phyloP scores from a whole-genome alignment of 805 yeast genomes.

The Lipomyces sp. region DNA sequence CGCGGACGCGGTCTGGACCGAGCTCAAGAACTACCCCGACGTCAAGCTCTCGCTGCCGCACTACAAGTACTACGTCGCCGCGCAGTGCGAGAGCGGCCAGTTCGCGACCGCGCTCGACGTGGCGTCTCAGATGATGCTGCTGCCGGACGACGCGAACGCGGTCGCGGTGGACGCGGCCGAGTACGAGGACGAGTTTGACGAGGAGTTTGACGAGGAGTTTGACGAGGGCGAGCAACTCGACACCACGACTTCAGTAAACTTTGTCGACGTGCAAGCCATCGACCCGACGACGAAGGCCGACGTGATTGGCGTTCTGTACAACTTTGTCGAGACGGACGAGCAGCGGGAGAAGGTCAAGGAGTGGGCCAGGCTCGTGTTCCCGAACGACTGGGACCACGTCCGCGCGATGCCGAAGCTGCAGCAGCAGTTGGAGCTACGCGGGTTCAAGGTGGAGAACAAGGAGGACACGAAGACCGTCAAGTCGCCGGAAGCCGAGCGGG shows the following conservation, averaged over 20 bases:
- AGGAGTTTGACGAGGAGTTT: too few relatives aligned
- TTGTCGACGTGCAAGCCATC: not conserved
- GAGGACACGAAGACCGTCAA: not conserved
- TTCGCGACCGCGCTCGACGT: conserved; percentile 54
- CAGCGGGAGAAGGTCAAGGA: conserved; percentile 31
- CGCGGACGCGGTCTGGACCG: conserved; percentile 61
- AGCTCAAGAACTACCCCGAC: conserved; percentile 47
- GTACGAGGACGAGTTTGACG: too few relatives aligned
- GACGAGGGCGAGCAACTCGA: too few relatives aligned
- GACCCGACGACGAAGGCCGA: conserved; percentile 36
- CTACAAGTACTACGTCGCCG: conserved; percentile 59
- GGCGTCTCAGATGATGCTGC: conserved; percentile 47
- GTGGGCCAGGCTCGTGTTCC: conserved; percentile 29
- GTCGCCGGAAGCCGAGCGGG: too few relatives aligned
- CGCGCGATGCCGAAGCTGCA: conserved; percentile 4
- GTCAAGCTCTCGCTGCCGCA: conserved; percentile 53
- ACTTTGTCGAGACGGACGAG: conserved; percentile 39
- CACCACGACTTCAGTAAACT: too few relatives aligned
- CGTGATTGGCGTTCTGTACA: conserved; percentile 48
- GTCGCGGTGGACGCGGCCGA: too few relatives aligned
- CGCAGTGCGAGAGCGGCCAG: conserved; percentile 65
- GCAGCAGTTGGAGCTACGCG: conserved; percentile 10
- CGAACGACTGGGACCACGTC: conserved; percentile 26
- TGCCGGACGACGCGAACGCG: conserved; percentile 23
- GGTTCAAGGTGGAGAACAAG: not conserved